These are phyloP conservation scores for Torulaspora gathmanii DNA, from an alignment of 805 yeast genomes.

Conservation along the genomic window DNA sequence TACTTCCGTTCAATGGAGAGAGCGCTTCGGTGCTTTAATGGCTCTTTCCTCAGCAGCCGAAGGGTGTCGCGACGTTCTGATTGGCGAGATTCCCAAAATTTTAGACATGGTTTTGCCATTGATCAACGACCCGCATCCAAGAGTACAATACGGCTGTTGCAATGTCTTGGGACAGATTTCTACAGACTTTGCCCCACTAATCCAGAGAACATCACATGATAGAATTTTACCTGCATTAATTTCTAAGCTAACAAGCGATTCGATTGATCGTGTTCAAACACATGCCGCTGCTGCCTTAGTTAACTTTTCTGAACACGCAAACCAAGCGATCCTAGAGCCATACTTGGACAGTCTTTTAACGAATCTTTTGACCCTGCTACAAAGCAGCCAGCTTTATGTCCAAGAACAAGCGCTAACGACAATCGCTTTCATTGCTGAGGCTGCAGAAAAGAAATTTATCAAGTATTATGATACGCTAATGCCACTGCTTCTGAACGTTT, in stretches of 20 bases:
- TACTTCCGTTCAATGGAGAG: constrained; percentile 76
- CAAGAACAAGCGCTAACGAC: constrained; percentile 97
- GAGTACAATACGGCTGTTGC: constrained; percentile 97
- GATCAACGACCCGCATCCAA: constrained; percentile 79
- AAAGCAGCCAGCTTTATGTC: constrained; percentile 84
- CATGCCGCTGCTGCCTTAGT: constrained; percentile 99
- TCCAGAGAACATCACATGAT: constrained; percentile 76
- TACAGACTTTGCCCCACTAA: constrained; percentile 87
- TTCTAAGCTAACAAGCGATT: constrained; percentile 63
- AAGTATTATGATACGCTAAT: constrained; percentile 92
- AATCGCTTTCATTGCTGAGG: constrained; percentile 94
- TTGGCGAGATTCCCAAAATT: constrained; percentile 72
- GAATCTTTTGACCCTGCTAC: constrained; percentile 68
- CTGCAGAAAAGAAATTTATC: constrained; percentile 80
- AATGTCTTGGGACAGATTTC: constrained; percentile 96
- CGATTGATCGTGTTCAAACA: constrained; percentile 90
- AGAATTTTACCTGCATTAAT: constrained; percentile 84
- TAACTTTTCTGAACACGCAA: constrained; percentile 88
- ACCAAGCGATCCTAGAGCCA: constrained; percentile 86
- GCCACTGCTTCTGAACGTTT: constrained; percentile 78
- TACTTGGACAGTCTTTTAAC: constrained; percentile 76
- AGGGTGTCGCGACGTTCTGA: constrained; percentile 88
- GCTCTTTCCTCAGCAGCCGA: constrained; percentile 95
- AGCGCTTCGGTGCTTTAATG: constrained; percentile 95
- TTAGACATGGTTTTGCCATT: constrained; percentile 81